Evolutionary conservation across 768 basidiomycete species (phyloP).

Genomic region (Suillus lakei): DNA sequence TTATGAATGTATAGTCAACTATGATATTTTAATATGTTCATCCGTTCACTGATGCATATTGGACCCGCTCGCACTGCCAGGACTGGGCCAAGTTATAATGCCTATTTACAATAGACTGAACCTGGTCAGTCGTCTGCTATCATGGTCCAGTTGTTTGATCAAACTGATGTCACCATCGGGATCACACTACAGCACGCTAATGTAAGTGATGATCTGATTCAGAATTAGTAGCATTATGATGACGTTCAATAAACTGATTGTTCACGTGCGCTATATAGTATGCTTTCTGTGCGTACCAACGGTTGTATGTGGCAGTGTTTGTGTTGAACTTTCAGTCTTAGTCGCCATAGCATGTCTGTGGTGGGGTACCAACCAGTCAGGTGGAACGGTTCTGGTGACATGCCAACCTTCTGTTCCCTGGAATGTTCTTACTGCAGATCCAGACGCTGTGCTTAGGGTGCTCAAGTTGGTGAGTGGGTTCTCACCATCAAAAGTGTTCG

Average conservation of each 20-base stretch:
- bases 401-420: too few species aligned
- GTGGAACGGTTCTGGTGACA: too few species aligned
- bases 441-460: slow-evolving; percentile 93
- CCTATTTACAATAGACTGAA: not conserved
- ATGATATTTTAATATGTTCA: too few species aligned
- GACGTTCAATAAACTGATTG: not conserved
- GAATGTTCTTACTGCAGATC: too few species aligned
- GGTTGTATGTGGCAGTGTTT: not conserved
- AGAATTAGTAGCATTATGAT: not conserved
- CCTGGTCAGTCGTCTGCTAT: not conserved
- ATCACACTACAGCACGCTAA: not conserved
- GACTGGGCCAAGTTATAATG: not conserved
- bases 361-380: too few species aligned
- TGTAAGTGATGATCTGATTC: not conserved
- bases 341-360: not conserved
- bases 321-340: not conserved
- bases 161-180: not conserved
- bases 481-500: not conserved
- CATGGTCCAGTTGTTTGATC: not conserved
- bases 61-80: not conserved
- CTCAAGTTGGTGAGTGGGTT: slow-evolving; percentile 75
- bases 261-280: not conserved
- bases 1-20: too few species aligned
- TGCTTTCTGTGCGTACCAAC: not conserved
- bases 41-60: too few species aligned